Percentiles rank a stretch among this genome's conserved stretches.
These are phyloP conservation scores for Falciphora oryzae DNA, from an alignment of 2,329 filamentous ascomycete species.

Conservation along the genomic window DNA sequence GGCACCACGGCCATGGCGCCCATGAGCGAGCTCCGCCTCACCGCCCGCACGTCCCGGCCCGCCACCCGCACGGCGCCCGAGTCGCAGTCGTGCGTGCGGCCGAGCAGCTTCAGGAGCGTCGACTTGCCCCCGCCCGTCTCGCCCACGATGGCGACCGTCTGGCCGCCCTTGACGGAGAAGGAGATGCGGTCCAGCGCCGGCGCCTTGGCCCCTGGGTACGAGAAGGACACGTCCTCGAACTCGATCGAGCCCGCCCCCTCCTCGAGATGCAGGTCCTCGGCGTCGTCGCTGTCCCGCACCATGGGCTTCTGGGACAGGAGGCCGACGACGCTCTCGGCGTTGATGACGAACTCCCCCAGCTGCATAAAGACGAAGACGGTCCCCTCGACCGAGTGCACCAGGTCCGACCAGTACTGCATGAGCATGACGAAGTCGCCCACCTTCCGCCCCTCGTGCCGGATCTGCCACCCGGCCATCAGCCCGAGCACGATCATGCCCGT, in stretches of 20 bases:
- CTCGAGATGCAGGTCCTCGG: neutral
- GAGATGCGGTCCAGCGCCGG: conserved; percentile 4
- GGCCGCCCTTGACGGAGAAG: conserved; percentile 6
- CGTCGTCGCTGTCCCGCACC: neutral
- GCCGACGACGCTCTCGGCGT: neutral
- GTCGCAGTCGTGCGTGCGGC: conserved; percentile 54
- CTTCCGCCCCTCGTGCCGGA: conserved; percentile 1
- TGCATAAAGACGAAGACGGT: too few relatives aligned
- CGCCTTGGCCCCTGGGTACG: conserved; percentile 6
- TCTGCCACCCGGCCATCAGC: conserved; percentile 6
- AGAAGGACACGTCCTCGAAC: conserved; percentile 1
- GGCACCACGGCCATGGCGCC: conserved; percentile 58
- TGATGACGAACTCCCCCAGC: neutral
- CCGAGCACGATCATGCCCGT: conserved; percentile 1
- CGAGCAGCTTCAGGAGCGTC: conserved; percentile 54
- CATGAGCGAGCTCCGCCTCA: conserved; percentile 52
- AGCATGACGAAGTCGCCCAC: conserved; percentile 8
- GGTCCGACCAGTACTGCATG: conserved; percentile 5
- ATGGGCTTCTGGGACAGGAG: neutral
- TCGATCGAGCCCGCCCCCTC: neutral
- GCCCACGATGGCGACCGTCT: conserved; percentile 53
- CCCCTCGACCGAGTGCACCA: neutral
- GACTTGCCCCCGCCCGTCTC: conserved; percentile 59
- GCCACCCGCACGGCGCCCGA: conserved; percentile 50
- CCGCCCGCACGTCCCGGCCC: conserved; percentile 52